Percentiles rank a stretch among this genome's conserved stretches.
Conservation (phyloP, 2,329 filamentous ascomycete species). For the Microsporum canis region DNA sequence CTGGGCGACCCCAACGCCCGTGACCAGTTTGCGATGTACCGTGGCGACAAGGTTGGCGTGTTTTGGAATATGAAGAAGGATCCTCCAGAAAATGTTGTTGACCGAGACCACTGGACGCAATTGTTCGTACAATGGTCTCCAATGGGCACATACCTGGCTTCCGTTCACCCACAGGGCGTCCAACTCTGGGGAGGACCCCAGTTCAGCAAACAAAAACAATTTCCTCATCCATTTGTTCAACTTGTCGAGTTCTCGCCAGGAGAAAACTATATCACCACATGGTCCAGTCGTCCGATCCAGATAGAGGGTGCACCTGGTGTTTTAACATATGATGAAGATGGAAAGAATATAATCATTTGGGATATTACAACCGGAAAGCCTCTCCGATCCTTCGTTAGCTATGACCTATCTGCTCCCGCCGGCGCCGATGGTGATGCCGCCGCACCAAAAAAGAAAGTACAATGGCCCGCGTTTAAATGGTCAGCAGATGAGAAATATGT, state of each 20-base stretch:
- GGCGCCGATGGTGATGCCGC: slow-evolving; percentile 50
- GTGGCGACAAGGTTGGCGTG: slow-evolving; percentile 80
- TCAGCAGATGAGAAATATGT: slow-evolving; percentile 96
- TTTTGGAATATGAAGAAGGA: slow-evolving; percentile 99
- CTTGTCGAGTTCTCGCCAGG: slow-evolving; percentile 88
- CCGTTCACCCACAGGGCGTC: slow-evolving; percentile 89
- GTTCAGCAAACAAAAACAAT: slow-evolving; percentile 84
- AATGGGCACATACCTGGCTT: slow-evolving; percentile 83
- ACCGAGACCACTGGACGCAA: slow-evolving; percentile 94
- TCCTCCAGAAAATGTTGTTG: slow-evolving; percentile 73
- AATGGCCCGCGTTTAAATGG: slow-evolving; percentile 99
- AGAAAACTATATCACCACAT: slow-evolving; percentile 90
- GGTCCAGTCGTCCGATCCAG: slow-evolving; percentile 87
- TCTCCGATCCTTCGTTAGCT: slow-evolving; percentile 82
- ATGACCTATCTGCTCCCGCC: slow-evolving; percentile 54
- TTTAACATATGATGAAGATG: slow-evolving; percentile 85
- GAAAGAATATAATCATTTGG: slow-evolving; percentile 99
- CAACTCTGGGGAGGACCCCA: slow-evolving; percentile 89
- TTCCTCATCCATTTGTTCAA: slow-evolving; percentile 91
- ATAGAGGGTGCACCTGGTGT: slow-evolving; percentile 79
- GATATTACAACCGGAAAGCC: slow-evolving; percentile 83
- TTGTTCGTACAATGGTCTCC: slow-evolving; percentile 98
- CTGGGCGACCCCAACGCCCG: slow-evolving; percentile 77
- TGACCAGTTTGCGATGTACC: slow-evolving; percentile 93
- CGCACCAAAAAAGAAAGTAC: slow-evolving; percentile 72